phyloP scores from a whole-genome alignment of 495 filamentous ascomycete species.

The Darksidea phi region DNA sequence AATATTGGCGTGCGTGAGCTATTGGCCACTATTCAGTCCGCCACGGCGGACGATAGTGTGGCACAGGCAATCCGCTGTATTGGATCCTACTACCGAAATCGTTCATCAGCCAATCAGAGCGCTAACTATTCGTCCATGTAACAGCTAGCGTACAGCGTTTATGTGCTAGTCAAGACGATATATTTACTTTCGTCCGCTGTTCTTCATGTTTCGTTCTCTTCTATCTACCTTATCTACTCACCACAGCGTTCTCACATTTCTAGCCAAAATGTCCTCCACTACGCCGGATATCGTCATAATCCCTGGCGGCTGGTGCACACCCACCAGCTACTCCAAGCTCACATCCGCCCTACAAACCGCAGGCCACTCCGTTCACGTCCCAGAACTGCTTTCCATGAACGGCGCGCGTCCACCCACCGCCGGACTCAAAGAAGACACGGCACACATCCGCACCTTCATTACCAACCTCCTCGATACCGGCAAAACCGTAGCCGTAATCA shows the following conservation, averaged over 20 bases:
- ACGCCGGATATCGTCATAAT: conserved; percentile 31
- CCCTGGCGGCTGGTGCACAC: conserved; percentile 40
- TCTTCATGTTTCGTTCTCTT: no score
- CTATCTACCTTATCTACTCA: no score
- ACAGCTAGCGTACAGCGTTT: no score
- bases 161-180: no score
- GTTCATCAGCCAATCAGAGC: no score
- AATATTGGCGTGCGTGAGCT: no score
- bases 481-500: conserved; percentile 34
- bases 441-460: conserved; percentile 31
- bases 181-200: no score
- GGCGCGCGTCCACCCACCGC: conserved; percentile 35
- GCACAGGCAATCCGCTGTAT: no score
- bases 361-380: conserved; percentile 40
- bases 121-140: no score
- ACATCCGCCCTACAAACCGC: conserved; percentile 34
- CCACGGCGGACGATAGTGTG: no score
- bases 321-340: conserved; percentile 39
- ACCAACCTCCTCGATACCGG: conserved; percentile 37
- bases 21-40: no score
- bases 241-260: conserved; percentile 20
- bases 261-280: conserved; percentile 32
- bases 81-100: no score
- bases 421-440: conserved; percentile 31
- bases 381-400: conserved; percentile 37